Conservation (phyloP, 805 yeast species). For the Hanseniaspora occidentalis region DNA sequence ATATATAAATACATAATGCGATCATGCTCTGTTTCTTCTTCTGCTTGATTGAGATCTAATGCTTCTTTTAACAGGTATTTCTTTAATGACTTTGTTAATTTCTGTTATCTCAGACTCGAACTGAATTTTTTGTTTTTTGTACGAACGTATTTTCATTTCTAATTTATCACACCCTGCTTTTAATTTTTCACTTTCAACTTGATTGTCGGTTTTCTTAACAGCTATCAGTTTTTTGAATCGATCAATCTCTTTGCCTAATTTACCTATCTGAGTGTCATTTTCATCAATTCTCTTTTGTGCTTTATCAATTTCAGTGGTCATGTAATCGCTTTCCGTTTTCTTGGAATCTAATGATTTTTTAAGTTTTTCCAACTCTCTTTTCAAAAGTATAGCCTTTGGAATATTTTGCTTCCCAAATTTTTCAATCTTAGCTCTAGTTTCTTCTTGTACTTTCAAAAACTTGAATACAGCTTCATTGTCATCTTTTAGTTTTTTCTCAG, state of each 20-base stretch:
- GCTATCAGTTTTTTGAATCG: no score
- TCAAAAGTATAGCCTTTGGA: constrained; percentile 29
- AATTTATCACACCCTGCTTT: no score
- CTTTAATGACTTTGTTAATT: not conserved
- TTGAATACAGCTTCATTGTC: constrained; percentile 22
- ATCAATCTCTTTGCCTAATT: no score
- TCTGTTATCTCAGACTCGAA: not conserved
- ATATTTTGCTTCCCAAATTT: constrained; percentile 15
- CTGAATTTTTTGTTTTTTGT: not conserved
- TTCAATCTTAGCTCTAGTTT: constrained; percentile 15
- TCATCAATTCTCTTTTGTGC: constrained; percentile 39
- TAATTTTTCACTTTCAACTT: not conserved
- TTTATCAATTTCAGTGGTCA: constrained; percentile 42
- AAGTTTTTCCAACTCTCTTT: constrained; percentile 32
- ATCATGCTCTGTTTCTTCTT: not conserved
- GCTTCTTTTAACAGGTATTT: not conserved
- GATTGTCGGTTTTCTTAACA: no score
- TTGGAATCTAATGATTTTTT: constrained; percentile 34
- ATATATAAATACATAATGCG: constrained; percentile 2
- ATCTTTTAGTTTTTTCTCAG: constrained; percentile 23
- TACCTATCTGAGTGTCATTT: constrained; percentile 21
- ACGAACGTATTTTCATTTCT: no score
- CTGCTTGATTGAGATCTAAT: not conserved
- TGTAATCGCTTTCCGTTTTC: constrained; percentile 50
- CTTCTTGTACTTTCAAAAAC: constrained; percentile 16